Evolutionary conservation across 257 asterid species (phyloP), one percentile per base, ranked within the genome.

Genomic region (Vinca minor): DNA sequence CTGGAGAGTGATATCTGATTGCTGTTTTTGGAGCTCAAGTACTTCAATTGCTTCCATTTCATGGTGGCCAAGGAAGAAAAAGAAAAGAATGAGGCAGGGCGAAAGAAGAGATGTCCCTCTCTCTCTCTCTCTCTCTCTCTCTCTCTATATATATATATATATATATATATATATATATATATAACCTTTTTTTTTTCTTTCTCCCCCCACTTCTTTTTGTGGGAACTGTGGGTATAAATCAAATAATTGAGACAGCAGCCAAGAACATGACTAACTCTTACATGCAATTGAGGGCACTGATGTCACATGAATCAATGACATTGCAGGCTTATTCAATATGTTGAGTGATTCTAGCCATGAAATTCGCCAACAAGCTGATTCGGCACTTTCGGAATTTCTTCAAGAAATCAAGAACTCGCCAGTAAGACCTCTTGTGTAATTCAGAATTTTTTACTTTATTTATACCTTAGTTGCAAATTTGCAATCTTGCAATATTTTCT

Each of bases 321-420:
- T 74, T 68, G 73, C 86, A 94, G 99, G 99, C 57, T 83, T 94
- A 75, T 94, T 94, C 71, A 94, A 90, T 80, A 94, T 94, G 99
- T 83, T 94, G 58, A 94, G 99, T 63, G 99, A 94, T 83, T 71
- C 86, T 64, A 94, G 99, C 82, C 97, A 84, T 67, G 97, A 94
- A 77, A 94, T 90, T 83, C 83, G 99, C 76, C 99, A 94, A 68
- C 99, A 94, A 84, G 97, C 97, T 71, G 99, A 94, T 90, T 94
- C 97, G 17, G 99, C 99, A 32, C 99, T 94, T 75, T 83, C 95
- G 47, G 99, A 94, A 69, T 90, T 94, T 85, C 97, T 94, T 71
- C 97, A 87, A 85, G 99, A 94, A 84, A 94, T 94, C 68, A 90
- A 94, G 75, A 90, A 85, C 79, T 94, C 99, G 72, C 99, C 99